phyloP scores from a whole-genome alignment of 257 asterid species.

The Forsythia viridissima region DNA sequence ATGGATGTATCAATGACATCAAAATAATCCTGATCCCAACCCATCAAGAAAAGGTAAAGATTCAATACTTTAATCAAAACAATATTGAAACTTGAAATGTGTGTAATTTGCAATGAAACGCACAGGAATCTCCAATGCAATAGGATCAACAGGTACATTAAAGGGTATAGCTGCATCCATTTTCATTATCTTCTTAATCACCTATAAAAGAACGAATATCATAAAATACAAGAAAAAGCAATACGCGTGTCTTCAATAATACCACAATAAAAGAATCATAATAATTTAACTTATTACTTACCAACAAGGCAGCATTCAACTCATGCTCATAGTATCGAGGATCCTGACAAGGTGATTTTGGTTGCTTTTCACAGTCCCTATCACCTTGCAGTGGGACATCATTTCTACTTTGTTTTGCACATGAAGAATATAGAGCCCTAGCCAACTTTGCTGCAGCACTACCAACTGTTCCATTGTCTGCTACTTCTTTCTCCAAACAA shows the following conservation, averaged over 20 bases:
- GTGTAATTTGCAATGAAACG: neutral
- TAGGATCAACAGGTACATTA: conserved; percentile 63
- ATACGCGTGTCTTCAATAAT: neutral
- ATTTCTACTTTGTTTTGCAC: conserved; percentile 43
- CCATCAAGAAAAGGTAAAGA: neutral
- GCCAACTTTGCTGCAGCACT: conserved; percentile 49
- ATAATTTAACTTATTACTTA: conserved; percentile 18
- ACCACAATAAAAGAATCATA: neutral
- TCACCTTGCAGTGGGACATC: conserved; percentile 34
- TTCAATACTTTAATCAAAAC: conserved; percentile 4
- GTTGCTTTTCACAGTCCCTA: conserved; percentile 39
- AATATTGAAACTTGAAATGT: neutral
- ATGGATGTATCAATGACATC: conserved; percentile 62
- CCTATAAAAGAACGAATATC: conserved; percentile 34
- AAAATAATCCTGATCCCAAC: conserved; percentile 54
- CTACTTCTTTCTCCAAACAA: conserved; percentile 37
- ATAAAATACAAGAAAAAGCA: neutral
- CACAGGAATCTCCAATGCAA: conserved; percentile 40
- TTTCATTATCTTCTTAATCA: conserved; percentile 66
- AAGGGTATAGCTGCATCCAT: conserved; percentile 97
- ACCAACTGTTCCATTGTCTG: conserved; percentile 38
- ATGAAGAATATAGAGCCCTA: conserved; percentile 42
- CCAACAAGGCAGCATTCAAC: conserved; percentile 50
- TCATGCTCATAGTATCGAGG: conserved; percentile 43
- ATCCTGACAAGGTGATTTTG: conserved; percentile 29